These are phyloP conservation scores for Solanum hybrid DNA, from an alignment of 305 asterid genomes.

Conservation along the genomic window DNA sequence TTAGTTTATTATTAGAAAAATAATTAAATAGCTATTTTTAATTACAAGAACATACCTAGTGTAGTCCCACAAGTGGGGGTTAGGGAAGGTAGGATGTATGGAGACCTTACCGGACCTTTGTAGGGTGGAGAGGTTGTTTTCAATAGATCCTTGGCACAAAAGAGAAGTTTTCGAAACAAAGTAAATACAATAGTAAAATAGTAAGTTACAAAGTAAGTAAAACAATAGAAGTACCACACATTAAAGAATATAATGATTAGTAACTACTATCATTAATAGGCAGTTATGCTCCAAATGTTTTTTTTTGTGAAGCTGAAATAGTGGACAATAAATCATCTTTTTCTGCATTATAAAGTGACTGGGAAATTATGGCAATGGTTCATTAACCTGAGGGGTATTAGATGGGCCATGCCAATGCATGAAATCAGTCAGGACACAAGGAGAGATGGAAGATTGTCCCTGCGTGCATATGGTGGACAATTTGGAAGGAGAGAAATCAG, in stretches of 20 bases:
- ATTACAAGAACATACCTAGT: neutral
- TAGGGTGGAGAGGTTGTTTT: neutral
- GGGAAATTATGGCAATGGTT: neutral
- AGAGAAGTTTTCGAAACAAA: neutral
- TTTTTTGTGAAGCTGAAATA: neutral
- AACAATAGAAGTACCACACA: neutral
- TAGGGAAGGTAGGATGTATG: neutral
- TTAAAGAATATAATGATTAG: neutral
- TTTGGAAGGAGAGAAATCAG: neutral
- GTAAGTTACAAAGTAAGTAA: neutral
- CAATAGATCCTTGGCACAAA: neutral
- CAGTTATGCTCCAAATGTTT: neutral
- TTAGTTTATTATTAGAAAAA: neutral
- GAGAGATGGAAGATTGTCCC: neutral
- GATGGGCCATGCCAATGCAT: neutral
- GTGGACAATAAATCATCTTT: neutral
- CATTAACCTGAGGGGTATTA: neutral
- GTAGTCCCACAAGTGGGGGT: neutral
- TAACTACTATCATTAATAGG: neutral
- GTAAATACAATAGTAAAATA: neutral
- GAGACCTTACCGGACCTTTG: neutral
- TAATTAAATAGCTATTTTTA: neutral
- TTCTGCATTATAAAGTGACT: neutral
- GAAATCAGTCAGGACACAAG: neutral
- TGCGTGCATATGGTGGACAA: neutral